These are phyloP conservation scores for Orbilia ellipsospora DNA, from an alignment of 2,329 filamentous ascomycete genomes.

Conservation along the genomic window DNA sequence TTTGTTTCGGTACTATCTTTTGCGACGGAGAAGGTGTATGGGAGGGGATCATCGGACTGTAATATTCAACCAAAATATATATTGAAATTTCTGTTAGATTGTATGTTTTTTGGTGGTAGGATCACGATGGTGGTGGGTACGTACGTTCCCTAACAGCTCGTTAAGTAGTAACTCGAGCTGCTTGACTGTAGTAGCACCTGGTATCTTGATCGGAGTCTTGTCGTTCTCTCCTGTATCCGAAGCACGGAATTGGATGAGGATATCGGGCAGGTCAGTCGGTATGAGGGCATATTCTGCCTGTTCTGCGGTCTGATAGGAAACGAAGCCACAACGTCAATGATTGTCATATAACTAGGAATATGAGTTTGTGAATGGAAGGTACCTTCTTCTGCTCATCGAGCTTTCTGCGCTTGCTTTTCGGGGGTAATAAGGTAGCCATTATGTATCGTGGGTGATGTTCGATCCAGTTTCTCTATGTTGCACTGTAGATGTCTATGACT, in stretches of 20 bases:
- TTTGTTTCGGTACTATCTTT: slow-evolving; percentile 56
- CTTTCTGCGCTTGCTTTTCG: slow-evolving; percentile 59
- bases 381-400: slow-evolving; percentile 58
- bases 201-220: slow-evolving; percentile 58
- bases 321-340: background rate
- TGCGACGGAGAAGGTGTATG: slow-evolving; percentile 59
- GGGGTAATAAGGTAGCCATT: slow-evolving; percentile 59
- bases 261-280: slow-evolving; percentile 58
- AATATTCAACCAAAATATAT: background rate
- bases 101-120: background rate
- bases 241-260: slow-evolving; percentile 58
- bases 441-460: background rate
- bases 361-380: background rate
- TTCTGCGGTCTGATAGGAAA: slow-evolving; percentile 45
- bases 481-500: slow-evolving; percentile 28
- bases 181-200: slow-evolving; percentile 58
- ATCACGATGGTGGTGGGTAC: background rate
- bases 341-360: background rate
- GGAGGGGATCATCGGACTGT: slow-evolving; percentile 59
- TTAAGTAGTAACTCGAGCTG: slow-evolving; percentile 58
- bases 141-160: slow-evolving; percentile 58
- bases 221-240: slow-evolving; percentile 59
- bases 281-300: slow-evolving; percentile 58
- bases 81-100: background rate
- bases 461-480: background rate